Evolutionary conservation across 164 flowering plant genomes (phyloP), one percentile per base, ranked within the genome.

Genomic region (Vitis riparia): DNA sequence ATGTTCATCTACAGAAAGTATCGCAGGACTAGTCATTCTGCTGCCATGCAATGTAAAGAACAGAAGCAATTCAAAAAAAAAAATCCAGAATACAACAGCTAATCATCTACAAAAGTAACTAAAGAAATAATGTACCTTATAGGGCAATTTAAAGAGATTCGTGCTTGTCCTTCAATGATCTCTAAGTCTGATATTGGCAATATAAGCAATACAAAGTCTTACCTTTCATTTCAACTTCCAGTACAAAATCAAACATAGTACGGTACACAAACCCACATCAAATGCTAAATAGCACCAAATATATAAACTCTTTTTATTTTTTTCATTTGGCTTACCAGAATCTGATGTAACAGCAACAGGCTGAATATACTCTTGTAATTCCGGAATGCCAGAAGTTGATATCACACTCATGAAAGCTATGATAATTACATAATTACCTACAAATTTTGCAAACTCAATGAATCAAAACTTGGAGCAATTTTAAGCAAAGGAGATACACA

Each of bases 111-210:
- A 6, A 6, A 37, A 37, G 44, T 37, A 37, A 37, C 44, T 37
- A 37, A 37, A 37, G 7, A 37, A 6, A 13, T n/a, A 14, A 1
- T 17, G 11, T 53, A 66, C 69, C 69, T 66, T 49, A 66, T 66
- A 4, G 69, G 69, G 55, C 69, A 66, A 30, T 66, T 66, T 52
- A 66, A 59, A 2, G 69, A 66, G 55, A 66, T 66, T 14, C 69
- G 69, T 29, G 60, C 53, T 15, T 47, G 56, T 8, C 60, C 69
- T 11, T 53, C 69, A 32, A 52, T 55, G 32, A 66, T 11, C 49
- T 66, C 69, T 11, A 17, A 16, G 55, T 66, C 69, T 66, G 32
- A 2, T 8, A 29, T 15, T 27, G 8, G 44, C 7, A 60, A 11
- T n/a, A 53, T 53, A 48, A 63, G 23, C 7, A n/a, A 66, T 27